Evolutionary conservation across 2,329 filamentous ascomycete genomes (phyloP).

Genomic region (Biscogniauxia mediterranea): DNA sequence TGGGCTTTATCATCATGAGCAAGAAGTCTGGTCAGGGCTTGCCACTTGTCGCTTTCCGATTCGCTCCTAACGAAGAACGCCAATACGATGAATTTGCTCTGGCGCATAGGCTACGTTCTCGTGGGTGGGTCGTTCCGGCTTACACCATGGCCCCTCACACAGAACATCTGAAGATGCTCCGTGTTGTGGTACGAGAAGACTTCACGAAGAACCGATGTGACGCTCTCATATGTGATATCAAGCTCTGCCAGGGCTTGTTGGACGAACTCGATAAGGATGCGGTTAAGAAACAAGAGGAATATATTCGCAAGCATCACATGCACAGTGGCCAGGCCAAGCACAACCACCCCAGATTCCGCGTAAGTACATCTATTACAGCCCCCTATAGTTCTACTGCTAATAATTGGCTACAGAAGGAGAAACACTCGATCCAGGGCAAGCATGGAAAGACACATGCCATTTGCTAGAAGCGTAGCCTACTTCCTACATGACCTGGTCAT

Average conservation of each 20-base stretch:
- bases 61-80: slow-evolving; percentile 55
- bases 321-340: slow-evolving; percentile 53
- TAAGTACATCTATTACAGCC: slow-evolving; percentile 31
- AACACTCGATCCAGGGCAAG: slow-evolving; percentile 86
- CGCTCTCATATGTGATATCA: slow-evolving; percentile 73
- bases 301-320: slow-evolving; percentile 56
- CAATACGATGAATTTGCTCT: slow-evolving; percentile 73
- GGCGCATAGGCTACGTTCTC: slow-evolving; percentile 80
- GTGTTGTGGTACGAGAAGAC: slow-evolving; percentile 89
- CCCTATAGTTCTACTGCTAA: slow-evolving; percentile 6
- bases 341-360: slow-evolving; percentile 49
- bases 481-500: neutral
- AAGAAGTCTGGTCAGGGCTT: slow-evolving; percentile 74
- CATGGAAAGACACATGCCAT: slow-evolving; percentile 85
- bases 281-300: slow-evolving; percentile 67
- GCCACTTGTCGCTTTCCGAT: slow-evolving; percentile 85
- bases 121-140: slow-evolving; percentile 90
- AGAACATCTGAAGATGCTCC: slow-evolving; percentile 81
- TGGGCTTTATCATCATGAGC: slow-evolving; percentile 89
- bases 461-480: slow-evolving; percentile 51
- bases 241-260: slow-evolving; percentile 69
- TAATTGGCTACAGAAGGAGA: slow-evolving; percentile 57
- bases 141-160: slow-evolving; percentile 97
- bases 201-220: slow-evolving; percentile 83
- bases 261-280: slow-evolving; percentile 71